Evolutionary conservation across 805 yeast species (phyloP), one percentile per base, ranked within the genome.

Genomic region (Metschnikowia aberdeeniae): DNA sequence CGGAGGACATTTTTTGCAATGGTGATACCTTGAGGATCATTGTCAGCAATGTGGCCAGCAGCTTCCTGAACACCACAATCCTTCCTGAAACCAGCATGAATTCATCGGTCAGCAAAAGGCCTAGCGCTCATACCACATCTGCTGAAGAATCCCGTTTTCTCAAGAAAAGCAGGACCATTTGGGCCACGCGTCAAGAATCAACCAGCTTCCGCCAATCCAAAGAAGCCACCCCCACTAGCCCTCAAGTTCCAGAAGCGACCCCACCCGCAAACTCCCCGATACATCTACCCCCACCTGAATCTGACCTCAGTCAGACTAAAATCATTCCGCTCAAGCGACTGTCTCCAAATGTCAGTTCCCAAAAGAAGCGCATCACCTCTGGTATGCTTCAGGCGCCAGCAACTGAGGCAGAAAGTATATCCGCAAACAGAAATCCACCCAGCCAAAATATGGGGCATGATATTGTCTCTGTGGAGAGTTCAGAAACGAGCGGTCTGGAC

Each of bases 1-100:
- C 81, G 0, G 75, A 74, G 8, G 87, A 85, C 54, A 82, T 86
- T 5, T 85, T 87, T 55, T 40, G 26, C n/a, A 53, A 64, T 12
- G 69, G 69, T 4, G 73, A 67, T 38, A 45, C 61, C 8, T 43
- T 71, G 20, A 56, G 75, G 37, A 62, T 71, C 3, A 47, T 70
- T n/a, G 66, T 66, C n/a, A 50, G 52, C 11, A 66, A 67, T 40
- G 47, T 42, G 12, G 53, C 67, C 33, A 47, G 42, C 26, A 29
- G 31, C 17, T 47, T 45, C 28, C 43, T 43, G 27, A 36, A 31
- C 20, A 34, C 51, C 19, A 45, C 44, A n/a, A 42, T 47, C 11
- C 43, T 43, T 20, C 36, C 42, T 29, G 33, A 32, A n/a, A 22
- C 42, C 17, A 42, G 46, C 34, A 35, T 48, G 27, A 43, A 44